Base-by-base conservation (phyloP, 352 stramenopile species). In the Phytophthora cajani region DNA sequence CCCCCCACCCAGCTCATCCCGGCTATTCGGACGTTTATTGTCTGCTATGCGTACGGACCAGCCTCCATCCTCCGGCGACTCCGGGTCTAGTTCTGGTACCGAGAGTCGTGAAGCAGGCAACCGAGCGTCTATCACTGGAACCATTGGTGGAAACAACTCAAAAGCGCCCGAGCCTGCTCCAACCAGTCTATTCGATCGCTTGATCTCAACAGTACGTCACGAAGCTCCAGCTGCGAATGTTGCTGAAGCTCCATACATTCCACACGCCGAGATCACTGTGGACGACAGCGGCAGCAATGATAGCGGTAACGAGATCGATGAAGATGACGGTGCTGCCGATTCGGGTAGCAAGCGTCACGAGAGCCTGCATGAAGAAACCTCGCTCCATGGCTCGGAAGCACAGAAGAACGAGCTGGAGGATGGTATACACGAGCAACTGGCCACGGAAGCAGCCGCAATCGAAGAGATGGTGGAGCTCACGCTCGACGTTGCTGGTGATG, bases 401-500 rank as follows among this genome's bases (percentile, higher is more conserved):
- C 10, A 42, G 33, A 27, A 17, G 14, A 25, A 53, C 1, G 58
- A 47, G 8, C 23, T 56, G 11, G 17, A 64, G 3, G 16, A 36
- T 21, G 58, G 16, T 17, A 12, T 42, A 6, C 50, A 49, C 16
- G 60, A 60, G 23, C 9, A 14, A 21, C 1, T 32, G 27, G 14
- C 17, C 5, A 3, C 12, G 5, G 51, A 68, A 33, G 52, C 14
- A 36, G 51, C 61, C n/a, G 51, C 38, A 17, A 64, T 69, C 9
- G 52, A 63, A 25, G 62, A 64, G 17, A 69, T 69, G 62, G 44
- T 69, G 3, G 62, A 69, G 17, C 23, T 64, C 3, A 64, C 62
- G 6, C 62, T 69, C 8, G 62, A 69, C 42, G 44, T 69, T 17
- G 44, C 42, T 1, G 54, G 19, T 2, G 62, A 68, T 33, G 62